Base-by-base conservation (phyloP, 345 rosid genomes). In the Rhizophora apiculata region DNA sequence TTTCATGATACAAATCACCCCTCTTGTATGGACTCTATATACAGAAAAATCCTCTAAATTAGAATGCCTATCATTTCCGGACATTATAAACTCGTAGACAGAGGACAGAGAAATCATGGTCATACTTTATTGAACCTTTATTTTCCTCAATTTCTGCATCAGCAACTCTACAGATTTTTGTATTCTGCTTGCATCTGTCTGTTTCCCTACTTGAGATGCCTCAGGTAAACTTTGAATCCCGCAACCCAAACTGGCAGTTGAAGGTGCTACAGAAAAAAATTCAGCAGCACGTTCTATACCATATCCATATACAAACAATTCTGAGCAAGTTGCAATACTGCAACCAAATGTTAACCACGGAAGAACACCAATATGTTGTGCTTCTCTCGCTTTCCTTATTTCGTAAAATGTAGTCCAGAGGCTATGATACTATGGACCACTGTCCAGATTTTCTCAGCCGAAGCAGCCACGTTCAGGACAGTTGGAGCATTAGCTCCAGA, bases 161-260 rank as follows among this genome's bases (percentile, higher is more conserved):
- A 91, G n/a, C 98, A 83, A 71, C 76, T 94, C 98, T 49, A 91
- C 86, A 43, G 98, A 82, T 67, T 80, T 85, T 31, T 91, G 93
- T 82, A 91, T 88, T 81, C 85, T 77, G 71, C 78, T 81, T 30
- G 89, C 80, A 69, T 91, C 89, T 70, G 77, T 82, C 74, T 72
- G 86, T 64, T 68, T 81, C 65, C 82, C 84, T 72, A 75, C 82
- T 74, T 80, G 76, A 70, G 99, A 88, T 27, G 96, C 92, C 77
- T 73, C 83, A n/a, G 68, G 96, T 78, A 92, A 80, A 75, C 85
- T 86, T 71, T 85, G 87, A 78, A 95, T 84, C 64, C 97, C 99
- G 60, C 96, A 87, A 64, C 99, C 99, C 83, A 95, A 87, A 67
- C 85, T 87, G 24, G 99, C 97, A 68, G 92, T 90, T 30, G 89